These are phyloP conservation scores for Aspergillus tubingensis DNA, from an alignment of 2,329 filamentous ascomycete genomes.

Conservation along the genomic window DNA sequence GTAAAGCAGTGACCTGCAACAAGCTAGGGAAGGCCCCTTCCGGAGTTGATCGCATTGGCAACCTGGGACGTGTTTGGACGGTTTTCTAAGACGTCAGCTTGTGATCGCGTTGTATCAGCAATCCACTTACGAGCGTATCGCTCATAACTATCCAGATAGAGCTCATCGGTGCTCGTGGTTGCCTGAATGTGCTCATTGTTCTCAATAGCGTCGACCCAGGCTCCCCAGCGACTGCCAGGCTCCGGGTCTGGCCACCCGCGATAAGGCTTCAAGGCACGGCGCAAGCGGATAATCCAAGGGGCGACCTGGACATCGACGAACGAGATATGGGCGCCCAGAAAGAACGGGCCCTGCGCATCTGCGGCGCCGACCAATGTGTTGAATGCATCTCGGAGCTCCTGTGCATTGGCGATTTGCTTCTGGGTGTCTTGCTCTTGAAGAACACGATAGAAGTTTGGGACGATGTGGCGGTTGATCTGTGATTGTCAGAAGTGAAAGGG, in stretches of 20 bases:
- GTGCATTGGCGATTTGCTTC: constrained; percentile 61
- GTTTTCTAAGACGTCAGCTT: constrained; percentile 50
- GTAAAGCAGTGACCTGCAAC: background rate
- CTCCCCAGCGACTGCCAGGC: constrained; percentile 64
- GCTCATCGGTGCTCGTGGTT: constrained; percentile 66
- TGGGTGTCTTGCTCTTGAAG: constrained; percentile 64
- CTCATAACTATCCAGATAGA: constrained; percentile 69
- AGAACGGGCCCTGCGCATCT: constrained; percentile 66
- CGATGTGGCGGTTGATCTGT: constrained; percentile 74
- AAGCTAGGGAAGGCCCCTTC: constrained; percentile 52
- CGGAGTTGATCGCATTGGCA: constrained; percentile 62
- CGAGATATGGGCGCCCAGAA: constrained; percentile 58
- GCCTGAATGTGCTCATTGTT: constrained; percentile 61
- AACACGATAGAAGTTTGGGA: constrained; percentile 74
- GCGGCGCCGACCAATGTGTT: constrained; percentile 61
- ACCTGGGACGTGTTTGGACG: constrained; percentile 60
- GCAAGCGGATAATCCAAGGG: constrained; percentile 71
- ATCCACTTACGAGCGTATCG: constrained; percentile 57
- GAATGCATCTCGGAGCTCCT: constrained; percentile 67
- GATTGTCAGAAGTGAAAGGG: constrained; percentile 6
- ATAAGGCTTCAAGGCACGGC: constrained; percentile 65
- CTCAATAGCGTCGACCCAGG: constrained; percentile 72
- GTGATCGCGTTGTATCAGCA: constrained; percentile 3
- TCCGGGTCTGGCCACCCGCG: constrained; percentile 67
- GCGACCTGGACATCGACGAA: constrained; percentile 76